A percentile compares a stretch with the other conserved stretches of the same genome.
Evolutionary conservation across 2,329 filamentous ascomycete species (phyloP).

Genomic region (Colletotrichum tamarilloi): DNA sequence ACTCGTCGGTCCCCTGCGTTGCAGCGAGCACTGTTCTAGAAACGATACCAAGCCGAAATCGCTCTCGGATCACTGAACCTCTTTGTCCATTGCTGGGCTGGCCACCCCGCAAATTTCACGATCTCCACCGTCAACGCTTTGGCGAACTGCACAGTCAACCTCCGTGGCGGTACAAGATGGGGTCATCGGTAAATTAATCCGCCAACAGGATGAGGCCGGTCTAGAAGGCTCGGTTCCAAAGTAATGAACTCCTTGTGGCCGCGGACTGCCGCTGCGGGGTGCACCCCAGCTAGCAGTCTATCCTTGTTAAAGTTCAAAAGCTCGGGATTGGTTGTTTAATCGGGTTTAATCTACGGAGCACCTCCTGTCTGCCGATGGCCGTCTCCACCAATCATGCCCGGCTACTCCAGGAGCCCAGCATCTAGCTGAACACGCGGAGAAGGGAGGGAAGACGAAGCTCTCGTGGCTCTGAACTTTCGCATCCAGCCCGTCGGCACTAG

Average conservation of each 20-base stretch:
- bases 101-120: not conserved
- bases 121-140: not conserved
- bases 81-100: not conserved
- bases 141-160: not conserved
- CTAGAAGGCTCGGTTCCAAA: not conserved
- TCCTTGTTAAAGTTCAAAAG: conserved; percentile 4
- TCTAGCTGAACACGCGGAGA: not conserved
- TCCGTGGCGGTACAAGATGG: not conserved
- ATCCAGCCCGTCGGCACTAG: not conserved
- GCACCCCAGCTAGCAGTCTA: not conserved
- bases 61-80: not conserved
- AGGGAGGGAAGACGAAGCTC: not conserved
- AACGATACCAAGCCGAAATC: not conserved
- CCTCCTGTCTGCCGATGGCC: conserved; percentile 3
- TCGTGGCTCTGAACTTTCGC: not conserved
- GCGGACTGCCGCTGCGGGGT: not conserved
- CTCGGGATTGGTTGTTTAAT: conserved; percentile 21
- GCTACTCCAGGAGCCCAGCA: not conserved
- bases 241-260: conserved; percentile 1
- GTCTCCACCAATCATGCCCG: conserved; percentile 19
- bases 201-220: conserved; percentile 20
- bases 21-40: not conserved
- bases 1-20: not conserved
- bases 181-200: conserved; percentile 17
- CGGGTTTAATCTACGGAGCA: conserved; percentile 8